Percentiles rank a stretch among this genome's conserved stretches.
Evolutionary conservation across 805 yeast species (phyloP).

Genomic region (Ascoidea tarda): DNA sequence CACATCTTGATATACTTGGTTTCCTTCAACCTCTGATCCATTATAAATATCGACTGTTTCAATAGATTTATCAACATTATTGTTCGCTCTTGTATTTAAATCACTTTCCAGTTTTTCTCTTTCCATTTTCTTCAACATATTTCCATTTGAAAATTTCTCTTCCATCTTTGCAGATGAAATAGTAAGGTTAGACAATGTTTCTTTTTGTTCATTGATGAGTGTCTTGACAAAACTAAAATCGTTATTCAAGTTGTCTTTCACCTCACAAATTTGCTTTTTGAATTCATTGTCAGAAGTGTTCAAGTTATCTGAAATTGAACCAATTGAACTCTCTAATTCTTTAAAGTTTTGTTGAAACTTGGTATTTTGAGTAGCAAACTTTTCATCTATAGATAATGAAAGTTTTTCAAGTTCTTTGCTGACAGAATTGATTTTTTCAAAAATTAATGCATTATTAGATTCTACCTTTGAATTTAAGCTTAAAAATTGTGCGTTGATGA

Average conservation of each 20-base stretch:
- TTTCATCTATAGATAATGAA: not conserved
- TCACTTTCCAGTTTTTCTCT: not conserved
- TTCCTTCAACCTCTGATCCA: not conserved
- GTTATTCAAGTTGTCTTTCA: not conserved
- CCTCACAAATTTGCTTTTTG: not conserved
- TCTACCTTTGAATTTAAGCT: no score
- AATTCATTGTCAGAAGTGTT: not conserved
- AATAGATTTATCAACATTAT: not conserved
- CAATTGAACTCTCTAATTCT: not conserved
- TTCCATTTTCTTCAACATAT: not conserved
- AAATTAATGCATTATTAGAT: not conserved
- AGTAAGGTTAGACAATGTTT: no score
- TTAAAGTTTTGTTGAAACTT: not conserved
- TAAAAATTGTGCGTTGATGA: no score
- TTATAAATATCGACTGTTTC: not conserved
- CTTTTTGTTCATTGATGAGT: not conserved
- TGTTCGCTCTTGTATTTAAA: no score
- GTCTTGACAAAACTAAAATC: not conserved
- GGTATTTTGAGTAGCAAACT: not conserved
- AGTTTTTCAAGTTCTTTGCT: not conserved
- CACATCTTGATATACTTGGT: no score
- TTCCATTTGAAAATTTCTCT: not conserved
- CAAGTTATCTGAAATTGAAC: not conserved
- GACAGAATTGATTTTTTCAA: not conserved
- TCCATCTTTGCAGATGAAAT: not conserved